A percentile compares a stretch with the other conserved stretches of the same genome.
Conservation (phyloP, 208 protist genomes). For the Wallacemonas sp. region DNA sequence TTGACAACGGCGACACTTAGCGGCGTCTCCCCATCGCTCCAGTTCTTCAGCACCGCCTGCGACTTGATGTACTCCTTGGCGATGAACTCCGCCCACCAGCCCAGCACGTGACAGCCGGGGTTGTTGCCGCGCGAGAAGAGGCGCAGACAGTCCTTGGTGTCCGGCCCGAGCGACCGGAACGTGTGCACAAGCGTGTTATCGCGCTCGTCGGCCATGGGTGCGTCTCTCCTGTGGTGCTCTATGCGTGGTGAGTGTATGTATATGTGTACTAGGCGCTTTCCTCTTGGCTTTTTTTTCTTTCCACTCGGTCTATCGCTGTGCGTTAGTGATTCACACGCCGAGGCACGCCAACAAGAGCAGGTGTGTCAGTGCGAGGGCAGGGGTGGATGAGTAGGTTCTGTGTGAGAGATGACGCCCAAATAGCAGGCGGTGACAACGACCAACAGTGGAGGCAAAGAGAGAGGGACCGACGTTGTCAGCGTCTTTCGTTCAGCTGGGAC, state of each 20-base stretch:
- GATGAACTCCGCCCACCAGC: conserved; percentile 69
- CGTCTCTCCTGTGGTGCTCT: neutral
- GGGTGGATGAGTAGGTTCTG: no score
- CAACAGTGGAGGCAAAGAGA: no score
- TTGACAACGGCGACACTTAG: conserved; percentile 78
- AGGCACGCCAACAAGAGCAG: no score
- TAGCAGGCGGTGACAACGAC: no score
- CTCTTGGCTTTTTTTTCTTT: no score
- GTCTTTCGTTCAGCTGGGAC: no score
- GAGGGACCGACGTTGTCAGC: no score
- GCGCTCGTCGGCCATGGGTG: conserved; percentile 66
- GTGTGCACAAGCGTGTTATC: conserved; percentile 61
- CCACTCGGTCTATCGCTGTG: no score
- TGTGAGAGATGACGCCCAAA: no score
- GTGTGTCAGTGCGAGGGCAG: no score
- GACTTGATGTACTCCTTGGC: conserved; percentile 89
- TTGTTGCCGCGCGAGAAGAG: conserved; percentile 64
- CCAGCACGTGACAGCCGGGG: conserved; percentile 75
- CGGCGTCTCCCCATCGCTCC: conserved; percentile 19
- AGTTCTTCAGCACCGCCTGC: conserved; percentile 74
- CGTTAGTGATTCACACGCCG: no score
- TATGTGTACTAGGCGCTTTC: no score
- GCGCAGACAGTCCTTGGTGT: conserved; percentile 68
- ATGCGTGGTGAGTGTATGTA: neutral
- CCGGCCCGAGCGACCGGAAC: conserved; percentile 56